phyloP scores from a whole-genome alignment of 805 yeast species.

The Wickerhamiella spandovensis region DNA sequence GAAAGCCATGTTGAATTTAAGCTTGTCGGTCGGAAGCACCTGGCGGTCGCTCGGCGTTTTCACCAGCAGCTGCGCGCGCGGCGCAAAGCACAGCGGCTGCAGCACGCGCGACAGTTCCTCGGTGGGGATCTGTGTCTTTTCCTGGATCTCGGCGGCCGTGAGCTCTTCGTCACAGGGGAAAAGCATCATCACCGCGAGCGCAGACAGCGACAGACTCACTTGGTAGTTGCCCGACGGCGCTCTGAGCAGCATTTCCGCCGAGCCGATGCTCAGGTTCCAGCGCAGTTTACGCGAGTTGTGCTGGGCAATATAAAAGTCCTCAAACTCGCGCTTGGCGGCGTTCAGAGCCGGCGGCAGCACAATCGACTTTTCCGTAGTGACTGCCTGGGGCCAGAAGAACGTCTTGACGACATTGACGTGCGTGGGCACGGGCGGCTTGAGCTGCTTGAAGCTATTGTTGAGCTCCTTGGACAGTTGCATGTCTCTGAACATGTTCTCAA shows the following conservation, averaged over 20 bases:
- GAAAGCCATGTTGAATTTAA: constrained; percentile 43
- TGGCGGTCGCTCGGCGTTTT: constrained; percentile 39
- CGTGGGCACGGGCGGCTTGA: constrained; percentile 46
- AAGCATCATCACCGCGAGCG: constrained; percentile 64
- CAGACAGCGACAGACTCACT: constrained; percentile 64
- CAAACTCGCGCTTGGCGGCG: constrained; percentile 33
- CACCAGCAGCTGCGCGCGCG: constrained; percentile 58
- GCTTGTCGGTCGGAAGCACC: constrained; percentile 35
- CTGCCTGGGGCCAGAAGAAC: constrained; percentile 70
- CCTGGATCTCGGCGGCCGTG: constrained; percentile 47
- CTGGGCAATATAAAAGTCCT: constrained; percentile 35
- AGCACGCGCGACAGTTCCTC: constrained; percentile 63
- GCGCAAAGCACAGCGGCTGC: constrained; percentile 74
- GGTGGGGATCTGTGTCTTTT: constrained; percentile 57
- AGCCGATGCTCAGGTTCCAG: constrained; percentile 80
- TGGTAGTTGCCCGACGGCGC: constrained; percentile 62
- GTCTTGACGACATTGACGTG: constrained; percentile 49
- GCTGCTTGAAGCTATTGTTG: constrained; percentile 23
- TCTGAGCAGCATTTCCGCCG: constrained; percentile 62
- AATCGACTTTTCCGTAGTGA: constrained; percentile 55
- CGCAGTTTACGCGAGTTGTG: constrained; percentile 46
- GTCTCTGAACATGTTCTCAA: constrained; percentile 69
- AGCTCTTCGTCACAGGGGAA: constrained; percentile 46
- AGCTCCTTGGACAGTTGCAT: constrained; percentile 4
- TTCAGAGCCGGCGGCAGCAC: constrained; percentile 32